These are phyloP conservation scores for Blumeria graminis DNA, from an alignment of 2,329 filamentous ascomycete genomes.

Conservation along the genomic window DNA sequence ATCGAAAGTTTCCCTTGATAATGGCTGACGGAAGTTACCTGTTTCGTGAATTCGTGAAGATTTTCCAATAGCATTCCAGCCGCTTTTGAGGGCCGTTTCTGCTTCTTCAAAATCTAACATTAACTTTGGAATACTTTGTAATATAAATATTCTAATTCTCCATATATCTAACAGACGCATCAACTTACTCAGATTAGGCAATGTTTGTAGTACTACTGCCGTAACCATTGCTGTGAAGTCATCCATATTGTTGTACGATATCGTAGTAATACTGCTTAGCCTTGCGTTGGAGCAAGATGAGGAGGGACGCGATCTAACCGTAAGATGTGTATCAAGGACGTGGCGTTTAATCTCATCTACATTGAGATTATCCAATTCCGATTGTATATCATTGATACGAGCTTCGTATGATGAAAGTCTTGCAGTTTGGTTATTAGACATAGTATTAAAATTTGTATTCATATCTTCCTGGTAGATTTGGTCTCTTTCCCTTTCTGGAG, in stretches of 20 bases:
- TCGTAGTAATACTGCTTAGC: conserved; percentile 19
- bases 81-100: conserved; percentile 37
- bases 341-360: conserved; percentile 77
- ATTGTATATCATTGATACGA: conserved; percentile 49
- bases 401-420: conserved; percentile 32
- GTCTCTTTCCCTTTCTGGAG: no score
- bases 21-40: not conserved
- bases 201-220: conserved; percentile 67
- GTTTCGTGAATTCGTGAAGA: not conserved
- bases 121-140: conserved; percentile 48
- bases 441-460: no score
- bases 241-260: conserved; percentile 44
- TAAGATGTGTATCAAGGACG: conserved; percentile 58
- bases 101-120: conserved; percentile 40
- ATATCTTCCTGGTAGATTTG: no score
- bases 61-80: conserved; percentile 34
- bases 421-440: no score
- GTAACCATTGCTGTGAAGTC: conserved; percentile 81
- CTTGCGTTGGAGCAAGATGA: conserved; percentile 22
- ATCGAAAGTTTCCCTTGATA: conserved; percentile 9
- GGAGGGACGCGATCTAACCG: conserved; percentile 30
- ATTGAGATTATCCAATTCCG: conserved; percentile 43
- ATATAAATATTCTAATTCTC: conserved; percentile 50
- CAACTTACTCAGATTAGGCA: conserved; percentile 58
- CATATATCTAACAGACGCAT: conserved; percentile 52